Percentiles rank a stretch among this genome's conserved stretches.
These are phyloP conservation scores for Coniochaeta sp. DNA, from an alignment of 2,329 filamentous ascomycete genomes.

Conservation along the genomic window DNA sequence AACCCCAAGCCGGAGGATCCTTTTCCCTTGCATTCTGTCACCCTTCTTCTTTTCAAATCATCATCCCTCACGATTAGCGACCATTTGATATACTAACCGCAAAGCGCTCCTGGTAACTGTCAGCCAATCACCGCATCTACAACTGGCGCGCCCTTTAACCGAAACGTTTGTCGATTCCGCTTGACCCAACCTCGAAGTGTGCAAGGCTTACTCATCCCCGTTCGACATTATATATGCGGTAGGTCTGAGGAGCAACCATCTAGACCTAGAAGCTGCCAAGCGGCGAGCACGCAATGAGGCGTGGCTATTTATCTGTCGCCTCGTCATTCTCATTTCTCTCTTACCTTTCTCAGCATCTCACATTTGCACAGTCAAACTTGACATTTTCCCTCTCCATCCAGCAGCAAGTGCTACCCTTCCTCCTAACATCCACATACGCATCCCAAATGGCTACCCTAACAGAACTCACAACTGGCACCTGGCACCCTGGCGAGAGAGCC, in stretches of 20 bases:
- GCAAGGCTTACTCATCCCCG: no score
- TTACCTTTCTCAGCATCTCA: not conserved
- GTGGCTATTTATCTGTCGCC: not conserved
- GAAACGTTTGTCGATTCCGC: not conserved
- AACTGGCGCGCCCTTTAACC: not conserved
- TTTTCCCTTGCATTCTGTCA: no score
- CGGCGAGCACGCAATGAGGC: not conserved
- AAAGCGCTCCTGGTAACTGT: not conserved
- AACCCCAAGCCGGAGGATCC: no score
- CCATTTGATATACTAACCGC: no score
- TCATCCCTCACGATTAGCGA: no score
- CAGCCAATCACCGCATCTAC: not conserved
- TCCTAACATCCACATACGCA: not conserved
- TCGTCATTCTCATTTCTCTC: not conserved
- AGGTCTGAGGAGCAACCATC: not conserved
- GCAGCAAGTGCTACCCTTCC: not conserved
- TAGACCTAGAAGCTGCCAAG: no score
- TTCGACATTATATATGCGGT: not conserved
- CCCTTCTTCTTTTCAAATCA: no score
- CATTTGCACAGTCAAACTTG: not conserved
- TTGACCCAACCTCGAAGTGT: no score
- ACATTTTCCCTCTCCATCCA: not conserved
- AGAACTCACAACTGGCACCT: conserved; percentile 29
- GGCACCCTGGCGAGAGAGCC: conserved; percentile 59
- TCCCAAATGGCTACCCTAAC: conserved; percentile 11